These are phyloP conservation scores for Scleromitrula shiraiana DNA, from an alignment of 2,329 filamentous ascomycete genomes.

Conservation along the genomic window DNA sequence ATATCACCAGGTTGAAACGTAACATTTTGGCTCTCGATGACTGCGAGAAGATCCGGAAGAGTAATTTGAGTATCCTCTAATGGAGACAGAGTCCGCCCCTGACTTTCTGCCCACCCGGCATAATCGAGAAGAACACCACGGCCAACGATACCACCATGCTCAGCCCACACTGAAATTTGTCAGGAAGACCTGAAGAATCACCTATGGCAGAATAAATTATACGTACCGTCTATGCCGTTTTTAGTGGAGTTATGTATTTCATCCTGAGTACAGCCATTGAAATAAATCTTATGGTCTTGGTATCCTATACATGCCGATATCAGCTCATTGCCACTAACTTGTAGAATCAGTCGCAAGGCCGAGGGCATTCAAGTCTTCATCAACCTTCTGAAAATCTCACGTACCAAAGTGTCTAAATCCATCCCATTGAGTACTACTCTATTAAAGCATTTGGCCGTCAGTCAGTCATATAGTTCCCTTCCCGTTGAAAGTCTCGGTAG, in stretches of 20 bases:
- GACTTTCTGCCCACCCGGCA: conserved; percentile 43
- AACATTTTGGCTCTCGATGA: conserved; percentile 31
- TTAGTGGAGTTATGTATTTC: conserved; percentile 18
- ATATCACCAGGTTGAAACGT: conserved; percentile 32
- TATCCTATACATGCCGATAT: conserved; percentile 22
- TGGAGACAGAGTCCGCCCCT: conserved; percentile 48
- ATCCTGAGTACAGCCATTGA: conserved; percentile 29
- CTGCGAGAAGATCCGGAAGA: conserved; percentile 27
- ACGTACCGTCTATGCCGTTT: conserved; percentile 24
- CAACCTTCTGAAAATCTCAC: not conserved
- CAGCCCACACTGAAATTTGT: conserved; percentile 28
- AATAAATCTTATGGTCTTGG: conserved; percentile 28
- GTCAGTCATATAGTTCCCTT: no score
- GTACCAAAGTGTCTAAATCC: conserved; percentile 34
- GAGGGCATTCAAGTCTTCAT: not conserved
- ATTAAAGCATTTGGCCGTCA: no score
- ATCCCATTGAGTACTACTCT: conserved; percentile 38
- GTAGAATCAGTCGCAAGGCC: no score
- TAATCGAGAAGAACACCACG: conserved; percentile 47
- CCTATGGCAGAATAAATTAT: no score
- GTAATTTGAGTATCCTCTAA: conserved; percentile 34
- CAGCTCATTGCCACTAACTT: no score
- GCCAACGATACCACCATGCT: conserved; percentile 40
- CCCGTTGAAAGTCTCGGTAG: no score
- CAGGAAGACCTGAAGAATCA: not conserved